Evolutionary conservation across 202 grass and related monocot species (phyloP), one percentile per base, ranked within the genome.

Genomic region (Musa balbisiana): DNA sequence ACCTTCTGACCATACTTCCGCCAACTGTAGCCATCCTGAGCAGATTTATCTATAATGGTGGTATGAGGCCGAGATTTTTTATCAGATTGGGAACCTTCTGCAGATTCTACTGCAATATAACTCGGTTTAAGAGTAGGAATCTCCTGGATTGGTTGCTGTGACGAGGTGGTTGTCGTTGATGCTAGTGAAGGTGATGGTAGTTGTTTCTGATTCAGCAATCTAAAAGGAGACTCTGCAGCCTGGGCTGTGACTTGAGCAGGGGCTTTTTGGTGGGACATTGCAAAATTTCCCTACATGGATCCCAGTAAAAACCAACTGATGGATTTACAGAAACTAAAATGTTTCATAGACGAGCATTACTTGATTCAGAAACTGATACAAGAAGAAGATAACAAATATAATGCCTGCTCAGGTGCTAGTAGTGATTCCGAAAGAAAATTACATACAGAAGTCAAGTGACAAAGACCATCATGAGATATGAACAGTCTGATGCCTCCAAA

Each of bases 1-100:
- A 91, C 85, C 82, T 97, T 97, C 86, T 97, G 94, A 59, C 94
- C 94, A 83, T 97, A 97, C 63, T 97, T 97, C 56, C 93, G 84
- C 93, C 93, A 97, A 78, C 91, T 97, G 74, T 93, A 97, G 62
- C 90, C 88, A 72, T 97, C 94, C 78, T 87, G 87, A 19, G 87
- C 85, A 78, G 92, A 89, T 64, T 96, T 96, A 74, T 96, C 92
- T 71, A 92, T 83, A 54, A 49, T 11, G 26, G 69, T 71, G 21
- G 83, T 51, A 51, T 70, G 80, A 76, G 51, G 79, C 75, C 84
- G 81, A 62, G 80, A 69, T 88, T 64, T 79, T 71, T 24, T 8
- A 71, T 71, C 67, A 58, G n/a, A 79, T 80, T 92, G 85, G 77
- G 84, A 90, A 78, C 71, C 74, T 72, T 83, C 76, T 77, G 63